A percentile compares a stretch with the other conserved stretches of the same genome.
phyloP scores from a whole-genome alignment of 345 rosid species.

The Dipteronia sinensis region DNA sequence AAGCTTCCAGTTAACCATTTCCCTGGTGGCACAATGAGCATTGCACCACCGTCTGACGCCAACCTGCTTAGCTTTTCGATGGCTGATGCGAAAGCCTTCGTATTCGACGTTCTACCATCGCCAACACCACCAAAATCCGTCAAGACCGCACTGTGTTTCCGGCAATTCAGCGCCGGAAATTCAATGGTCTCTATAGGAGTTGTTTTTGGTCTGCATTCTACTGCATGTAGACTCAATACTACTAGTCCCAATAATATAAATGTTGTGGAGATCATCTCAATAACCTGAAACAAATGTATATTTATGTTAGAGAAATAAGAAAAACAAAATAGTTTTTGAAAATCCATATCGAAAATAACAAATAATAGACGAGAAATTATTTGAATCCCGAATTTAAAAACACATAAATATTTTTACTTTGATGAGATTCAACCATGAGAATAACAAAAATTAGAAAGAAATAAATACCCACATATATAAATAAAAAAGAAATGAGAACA shows the following conservation, averaged over 20 bases:
- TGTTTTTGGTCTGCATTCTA: constrained; percentile 12
- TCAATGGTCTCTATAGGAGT: neutral
- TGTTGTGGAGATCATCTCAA: constrained; percentile 11
- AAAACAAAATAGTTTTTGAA: neutral
- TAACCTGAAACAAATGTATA: constrained; percentile 24
- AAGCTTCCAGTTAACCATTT: constrained; percentile 90
- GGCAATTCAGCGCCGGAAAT: constrained; percentile 54
- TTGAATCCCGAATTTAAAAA: too few relatives aligned
- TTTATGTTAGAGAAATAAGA: neutral
- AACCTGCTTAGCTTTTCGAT: constrained; percentile 46
- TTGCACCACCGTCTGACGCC: constrained; percentile 66
- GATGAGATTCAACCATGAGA: neutral
- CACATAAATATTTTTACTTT: too few relatives aligned
- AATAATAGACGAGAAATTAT: neutral
- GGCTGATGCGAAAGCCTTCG: constrained; percentile 56
- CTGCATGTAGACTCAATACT: constrained; percentile 14
- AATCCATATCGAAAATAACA: neutral
- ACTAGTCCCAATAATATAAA: constrained; percentile 28
- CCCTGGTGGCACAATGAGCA: constrained; percentile 75
- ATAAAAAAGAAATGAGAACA: neutral
- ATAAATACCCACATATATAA: too few relatives aligned
- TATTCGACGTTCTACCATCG: constrained; percentile 75
- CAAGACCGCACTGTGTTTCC: constrained; percentile 61
- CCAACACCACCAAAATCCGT: constrained; percentile 80
- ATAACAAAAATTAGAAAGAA: neutral